Conservation (phyloP, 805 yeast species). For the Jamesozyma rosinii region DNA sequence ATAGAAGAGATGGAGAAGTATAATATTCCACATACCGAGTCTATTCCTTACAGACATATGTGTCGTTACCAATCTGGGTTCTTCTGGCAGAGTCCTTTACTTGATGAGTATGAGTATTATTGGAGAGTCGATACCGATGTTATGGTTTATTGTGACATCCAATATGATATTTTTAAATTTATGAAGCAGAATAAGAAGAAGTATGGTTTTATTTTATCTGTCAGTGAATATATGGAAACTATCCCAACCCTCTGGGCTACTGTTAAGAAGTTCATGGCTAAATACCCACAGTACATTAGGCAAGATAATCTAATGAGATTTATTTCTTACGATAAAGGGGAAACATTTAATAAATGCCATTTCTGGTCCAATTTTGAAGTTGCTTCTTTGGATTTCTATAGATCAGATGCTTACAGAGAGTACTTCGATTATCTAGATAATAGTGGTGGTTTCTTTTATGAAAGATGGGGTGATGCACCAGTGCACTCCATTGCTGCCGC, state of each 20-base stretch:
- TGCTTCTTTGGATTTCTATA: conserved; percentile 62
- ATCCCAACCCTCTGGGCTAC: conserved; percentile 57
- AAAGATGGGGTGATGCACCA: conserved; percentile 93
- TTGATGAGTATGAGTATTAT: conserved; percentile 54
- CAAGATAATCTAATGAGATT: conserved; percentile 51
- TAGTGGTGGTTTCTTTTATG: conserved; percentile 73
- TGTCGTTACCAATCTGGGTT: conserved; percentile 41
- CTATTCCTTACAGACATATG: conserved; percentile 65
- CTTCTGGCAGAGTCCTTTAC: conserved; percentile 50
- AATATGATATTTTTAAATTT: conserved; percentile 51
- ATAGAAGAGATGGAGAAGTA: conserved; percentile 38
- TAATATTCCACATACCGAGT: conserved; percentile 47
- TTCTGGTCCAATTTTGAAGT: conserved; percentile 77
- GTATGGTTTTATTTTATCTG: conserved; percentile 60
- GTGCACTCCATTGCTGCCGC: conserved; percentile 74
- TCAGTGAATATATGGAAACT: conserved; percentile 54
- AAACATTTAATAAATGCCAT: conserved; percentile 63
- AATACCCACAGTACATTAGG: conserved; percentile 35
- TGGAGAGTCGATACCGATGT: conserved; percentile 76
- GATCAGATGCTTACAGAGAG: conserved; percentile 45
- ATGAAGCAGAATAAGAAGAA: conserved; percentile 46
- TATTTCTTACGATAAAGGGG: conserved; percentile 53
- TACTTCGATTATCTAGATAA: conserved; percentile 56
- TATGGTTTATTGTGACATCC: conserved; percentile 49
- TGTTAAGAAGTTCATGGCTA: conserved; percentile 39